Evolutionary conservation across 441 rosid species (phyloP).

Genomic region (Mallotus japonicus): DNA sequence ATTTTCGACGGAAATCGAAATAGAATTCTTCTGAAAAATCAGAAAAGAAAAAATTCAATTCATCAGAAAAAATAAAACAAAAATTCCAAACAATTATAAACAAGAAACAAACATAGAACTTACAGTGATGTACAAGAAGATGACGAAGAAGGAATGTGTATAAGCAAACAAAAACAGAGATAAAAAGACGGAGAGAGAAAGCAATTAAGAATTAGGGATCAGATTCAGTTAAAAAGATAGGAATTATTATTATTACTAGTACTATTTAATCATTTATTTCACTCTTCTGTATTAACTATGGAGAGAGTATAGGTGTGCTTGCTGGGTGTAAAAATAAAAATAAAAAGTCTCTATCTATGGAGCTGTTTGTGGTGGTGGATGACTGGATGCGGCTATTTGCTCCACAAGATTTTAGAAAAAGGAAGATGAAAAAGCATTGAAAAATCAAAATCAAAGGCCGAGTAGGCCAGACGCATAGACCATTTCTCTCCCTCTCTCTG

Average conservation of each 20-base stretch:
- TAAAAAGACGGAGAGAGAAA: not conserved
- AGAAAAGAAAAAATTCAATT: not conserved
- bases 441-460: not conserved
- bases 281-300: too few species aligned
- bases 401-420: not conserved
- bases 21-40: conserved; percentile 8
- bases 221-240: too few species aligned
- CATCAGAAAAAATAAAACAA: not conserved
- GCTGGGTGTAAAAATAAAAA: not conserved
- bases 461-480: conserved; percentile 1
- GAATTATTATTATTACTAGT: too few species aligned
- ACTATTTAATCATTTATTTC: too few species aligned
- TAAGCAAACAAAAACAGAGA: not conserved
- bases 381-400: not conserved
- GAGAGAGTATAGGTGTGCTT: not conserved
- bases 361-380: not conserved
- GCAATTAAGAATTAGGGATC: conserved; percentile 4
- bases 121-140: not conserved
- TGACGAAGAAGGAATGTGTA: not conserved
- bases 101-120: not conserved
- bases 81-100: not conserved
- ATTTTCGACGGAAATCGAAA: conserved; percentile 38
- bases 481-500: not conserved
- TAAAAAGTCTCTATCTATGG: not conserved
- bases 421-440: not conserved